These are phyloP conservation scores for Blastobotrys peoriensis DNA, from an alignment of 805 yeast species.

Conservation along the genomic window DNA sequence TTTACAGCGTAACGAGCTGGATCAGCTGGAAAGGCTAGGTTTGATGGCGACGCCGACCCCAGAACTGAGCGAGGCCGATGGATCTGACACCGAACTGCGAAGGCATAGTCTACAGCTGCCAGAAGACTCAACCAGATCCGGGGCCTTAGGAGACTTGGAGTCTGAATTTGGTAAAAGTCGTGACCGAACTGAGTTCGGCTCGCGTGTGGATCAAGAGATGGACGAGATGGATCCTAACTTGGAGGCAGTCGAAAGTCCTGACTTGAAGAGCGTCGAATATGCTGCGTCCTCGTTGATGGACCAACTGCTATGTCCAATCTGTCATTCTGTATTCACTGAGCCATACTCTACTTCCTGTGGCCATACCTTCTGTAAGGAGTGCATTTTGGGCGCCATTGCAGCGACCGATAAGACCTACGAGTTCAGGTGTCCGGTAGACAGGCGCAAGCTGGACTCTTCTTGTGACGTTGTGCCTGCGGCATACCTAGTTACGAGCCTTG, in stretches of 20 bases:
- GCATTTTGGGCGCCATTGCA: constrained; percentile 33
- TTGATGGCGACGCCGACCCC: background rate
- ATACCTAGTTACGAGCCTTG: constrained; percentile 49
- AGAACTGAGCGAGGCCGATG: too few species aligned
- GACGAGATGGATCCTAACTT: too few species aligned
- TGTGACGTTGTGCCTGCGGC: constrained; percentile 40
- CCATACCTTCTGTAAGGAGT: constrained; percentile 58
- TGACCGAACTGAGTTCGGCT: too few species aligned
- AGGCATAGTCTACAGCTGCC: too few species aligned
- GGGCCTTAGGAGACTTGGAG: too few species aligned
- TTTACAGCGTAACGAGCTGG: background rate
- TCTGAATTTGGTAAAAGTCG: too few species aligned
- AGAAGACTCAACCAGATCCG: too few species aligned
- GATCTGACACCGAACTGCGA: too few species aligned
- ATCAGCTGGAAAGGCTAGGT: background rate
- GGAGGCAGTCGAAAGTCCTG: constrained; percentile 18
- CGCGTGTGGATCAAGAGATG: too few species aligned
- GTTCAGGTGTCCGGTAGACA: constrained; percentile 53
- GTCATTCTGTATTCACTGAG: constrained; percentile 55
- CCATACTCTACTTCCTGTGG: constrained; percentile 64
- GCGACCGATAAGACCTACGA: constrained; percentile 2
- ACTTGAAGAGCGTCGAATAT: constrained; percentile 27
- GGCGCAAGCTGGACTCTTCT: constrained; percentile 39
- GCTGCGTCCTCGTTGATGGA: constrained; percentile 17
- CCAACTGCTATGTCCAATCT: constrained; percentile 50